These are phyloP conservation scores for Hypoxylon intermedium DNA, from an alignment of 495 filamentous ascomycete genomes.

Conservation along the genomic window DNA sequence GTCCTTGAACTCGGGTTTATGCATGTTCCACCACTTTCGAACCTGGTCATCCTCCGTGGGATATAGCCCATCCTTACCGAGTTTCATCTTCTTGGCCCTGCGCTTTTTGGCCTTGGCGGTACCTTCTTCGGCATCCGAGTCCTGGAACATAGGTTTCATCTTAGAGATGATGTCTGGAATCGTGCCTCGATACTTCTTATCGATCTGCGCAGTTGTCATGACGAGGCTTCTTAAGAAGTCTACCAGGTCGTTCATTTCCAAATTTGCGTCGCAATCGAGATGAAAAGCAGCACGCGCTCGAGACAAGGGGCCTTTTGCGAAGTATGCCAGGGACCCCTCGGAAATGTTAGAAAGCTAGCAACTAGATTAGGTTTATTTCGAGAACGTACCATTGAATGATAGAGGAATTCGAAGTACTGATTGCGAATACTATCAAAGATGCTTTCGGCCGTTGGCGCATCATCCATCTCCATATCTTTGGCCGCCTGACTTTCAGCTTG, in stretches of 20 bases:
- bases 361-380: background rate
- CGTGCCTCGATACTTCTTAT: constrained; percentile 85
- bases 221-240: constrained; percentile 74
- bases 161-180: constrained; percentile 71
- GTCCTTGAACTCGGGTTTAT: constrained; percentile 46
- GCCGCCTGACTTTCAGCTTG: constrained; percentile 1
- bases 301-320: constrained; percentile 94
- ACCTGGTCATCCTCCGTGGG: constrained; percentile 77
- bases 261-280: constrained; percentile 57
- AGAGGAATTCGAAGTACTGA: constrained; percentile 89
- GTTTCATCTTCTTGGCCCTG: constrained; percentile 72
- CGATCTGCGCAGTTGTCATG: constrained; percentile 74
- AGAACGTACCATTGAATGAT: constrained; percentile 76
- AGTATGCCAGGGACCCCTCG: constrained; percentile 90
- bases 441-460: constrained; percentile 63
- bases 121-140: constrained; percentile 64
- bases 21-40: constrained; percentile 76
- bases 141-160: constrained; percentile 61
- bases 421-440: constrained; percentile 71
- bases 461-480: constrained; percentile 19
- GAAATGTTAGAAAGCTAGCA: constrained; percentile 33
- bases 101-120: constrained; percentile 58
- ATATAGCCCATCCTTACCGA: constrained; percentile 80
- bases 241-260: constrained; percentile 66
- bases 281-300: constrained; percentile 81